phyloP scores from a whole-genome alignment of 1,284 basidiomycete species.

The Farysia itapuensis region DNA sequence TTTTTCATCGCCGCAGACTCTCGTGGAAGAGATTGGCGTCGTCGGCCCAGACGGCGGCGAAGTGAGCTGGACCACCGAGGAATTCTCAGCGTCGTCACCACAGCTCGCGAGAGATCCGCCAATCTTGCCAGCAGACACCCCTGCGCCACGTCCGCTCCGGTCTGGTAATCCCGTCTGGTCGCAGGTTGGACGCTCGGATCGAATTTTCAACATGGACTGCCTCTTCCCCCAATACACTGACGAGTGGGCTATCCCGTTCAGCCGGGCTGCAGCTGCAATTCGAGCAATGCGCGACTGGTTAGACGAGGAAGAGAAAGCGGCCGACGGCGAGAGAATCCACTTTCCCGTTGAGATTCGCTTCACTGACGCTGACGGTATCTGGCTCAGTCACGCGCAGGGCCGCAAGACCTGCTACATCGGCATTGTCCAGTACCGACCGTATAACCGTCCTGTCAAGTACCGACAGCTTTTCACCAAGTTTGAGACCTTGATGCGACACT shows the following conservation, averaged over 20 bases:
- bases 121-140: slow-evolving; percentile 20
- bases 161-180: slow-evolving; percentile 21
- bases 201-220: slow-evolving; percentile 59
- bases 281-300: slow-evolving; percentile 76
- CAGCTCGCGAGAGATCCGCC: slow-evolving; percentile 12
- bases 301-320: slow-evolving; percentile 67
- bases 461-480: slow-evolving; percentile 77
- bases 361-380: slow-evolving; percentile 84
- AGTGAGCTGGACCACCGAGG: slow-evolving; percentile 1
- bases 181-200: slow-evolving; percentile 45
- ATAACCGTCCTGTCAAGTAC: slow-evolving; percentile 84
- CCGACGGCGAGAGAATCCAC: slow-evolving; percentile 78
- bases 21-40: slow-evolving; percentile 20
- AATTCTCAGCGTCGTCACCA: not conserved
- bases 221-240: slow-evolving; percentile 57
- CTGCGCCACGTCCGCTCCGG: slow-evolving; percentile 19
- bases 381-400: slow-evolving; percentile 83
- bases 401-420: slow-evolving; percentile 88
- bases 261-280: slow-evolving; percentile 67
- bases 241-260: slow-evolving; percentile 87
- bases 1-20: no score
- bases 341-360: slow-evolving; percentile 93
- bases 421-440: slow-evolving; percentile 92
- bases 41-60: slow-evolving; percentile 1
- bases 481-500: slow-evolving; percentile 72